A percentile compares a stretch with the other conserved stretches of the same genome.
These are phyloP conservation scores for Steccherinum ochraceum DNA, from an alignment of 768 basidiomycete species.

Conservation along the genomic window DNA sequence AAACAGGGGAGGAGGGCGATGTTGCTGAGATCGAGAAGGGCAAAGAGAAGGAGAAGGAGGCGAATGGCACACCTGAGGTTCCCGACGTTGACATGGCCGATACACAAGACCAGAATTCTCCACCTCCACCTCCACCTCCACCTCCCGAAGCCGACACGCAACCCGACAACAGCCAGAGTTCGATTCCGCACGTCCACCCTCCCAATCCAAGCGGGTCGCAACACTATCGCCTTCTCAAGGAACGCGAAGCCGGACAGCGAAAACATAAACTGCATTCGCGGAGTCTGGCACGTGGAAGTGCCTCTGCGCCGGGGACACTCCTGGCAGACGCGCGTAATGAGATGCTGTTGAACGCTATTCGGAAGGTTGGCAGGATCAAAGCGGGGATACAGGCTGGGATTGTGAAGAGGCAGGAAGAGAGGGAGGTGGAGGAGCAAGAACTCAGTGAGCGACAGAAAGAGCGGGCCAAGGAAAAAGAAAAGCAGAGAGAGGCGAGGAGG, in stretches of 20 bases:
- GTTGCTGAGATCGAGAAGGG: not conserved
- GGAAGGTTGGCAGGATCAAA: slow-evolving; percentile 60
- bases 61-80: not conserved
- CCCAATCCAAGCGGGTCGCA: not conserved
- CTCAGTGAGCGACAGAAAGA: slow-evolving; percentile 25
- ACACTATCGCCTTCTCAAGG: not conserved
- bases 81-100: no score
- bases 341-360: slow-evolving; percentile 64
- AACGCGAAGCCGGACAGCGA: slow-evolving; percentile 10
- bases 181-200: not conserved
- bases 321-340: slow-evolving; percentile 64
- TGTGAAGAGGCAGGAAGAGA: slow-evolving; percentile 22
- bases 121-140: not conserved
- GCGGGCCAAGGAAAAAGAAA: slow-evolving; percentile 22
- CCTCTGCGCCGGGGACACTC: slow-evolving; percentile 24
- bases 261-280: slow-evolving; percentile 17
- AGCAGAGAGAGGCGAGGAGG: slow-evolving; percentile 1
- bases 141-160: not conserved
- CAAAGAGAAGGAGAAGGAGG: not conserved
- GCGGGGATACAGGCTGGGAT: slow-evolving; percentile 50
- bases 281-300: not conserved
- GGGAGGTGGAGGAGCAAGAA: not conserved
- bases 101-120: not conserved
- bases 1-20: not conserved
- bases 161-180: no score